phyloP scores from a whole-genome alignment of 345 rosid species.

The Excoecaria agallocha region DNA sequence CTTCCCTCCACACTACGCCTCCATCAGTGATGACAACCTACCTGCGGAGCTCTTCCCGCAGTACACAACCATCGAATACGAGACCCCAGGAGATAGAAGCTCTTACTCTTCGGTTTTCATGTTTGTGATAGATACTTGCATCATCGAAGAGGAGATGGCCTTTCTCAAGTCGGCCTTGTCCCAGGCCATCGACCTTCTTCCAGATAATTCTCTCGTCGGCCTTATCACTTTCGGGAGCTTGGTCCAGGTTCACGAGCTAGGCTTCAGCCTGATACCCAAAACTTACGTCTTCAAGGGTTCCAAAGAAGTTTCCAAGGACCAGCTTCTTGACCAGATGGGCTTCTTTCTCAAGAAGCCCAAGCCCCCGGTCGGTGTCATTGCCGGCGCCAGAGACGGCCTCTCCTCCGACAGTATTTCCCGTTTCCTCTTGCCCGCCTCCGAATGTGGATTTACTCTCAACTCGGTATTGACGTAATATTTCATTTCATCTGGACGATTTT shows the following conservation, averaged over 20 bases:
- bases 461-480: slow-evolving; percentile 34
- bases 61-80: slow-evolving; percentile 81
- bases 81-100: slow-evolving; percentile 44
- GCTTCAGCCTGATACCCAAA: slow-evolving; percentile 67
- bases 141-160: slow-evolving; percentile 80
- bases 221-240: slow-evolving; percentile 71
- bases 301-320: slow-evolving; percentile 72
- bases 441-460: slow-evolving; percentile 79
- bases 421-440: slow-evolving; percentile 80
- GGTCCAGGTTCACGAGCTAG: slow-evolving; percentile 85
- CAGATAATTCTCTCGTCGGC: slow-evolving; percentile 72
- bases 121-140: slow-evolving; percentile 81
- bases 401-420: slow-evolving; percentile 81
- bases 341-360: slow-evolving; percentile 79
- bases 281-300: slow-evolving; percentile 75
- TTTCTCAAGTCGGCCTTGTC: slow-evolving; percentile 75
- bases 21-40: slow-evolving; percentile 72
- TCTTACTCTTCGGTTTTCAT: slow-evolving; percentile 48
- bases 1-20: slow-evolving; percentile 71
- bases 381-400: slow-evolving; percentile 83
- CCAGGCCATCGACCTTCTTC: slow-evolving; percentile 72
- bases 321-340: slow-evolving; percentile 74
- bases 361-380: slow-evolving; percentile 77
- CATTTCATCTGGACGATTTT: neutral
- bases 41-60: slow-evolving; percentile 93